A percentile compares a stretch with the other conserved stretches of the same genome.
Evolutionary conservation across 805 yeast species (phyloP).

Genomic region (Lachancea quebecensis): DNA sequence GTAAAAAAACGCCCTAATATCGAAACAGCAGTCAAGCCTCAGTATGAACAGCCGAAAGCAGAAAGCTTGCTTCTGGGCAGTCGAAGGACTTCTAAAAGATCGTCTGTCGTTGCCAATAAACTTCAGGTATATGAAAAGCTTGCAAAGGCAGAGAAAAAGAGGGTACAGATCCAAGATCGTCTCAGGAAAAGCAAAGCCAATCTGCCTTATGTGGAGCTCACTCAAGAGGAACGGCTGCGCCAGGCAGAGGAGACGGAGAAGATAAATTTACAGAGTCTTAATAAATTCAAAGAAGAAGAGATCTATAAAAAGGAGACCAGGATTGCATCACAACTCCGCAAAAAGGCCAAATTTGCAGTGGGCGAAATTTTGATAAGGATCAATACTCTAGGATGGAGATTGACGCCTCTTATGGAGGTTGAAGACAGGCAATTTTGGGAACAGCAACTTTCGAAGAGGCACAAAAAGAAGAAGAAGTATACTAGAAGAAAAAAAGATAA

Average conservation of each 20-base stretch:
- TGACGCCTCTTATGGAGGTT: slow-evolving; percentile 61
- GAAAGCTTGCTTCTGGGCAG: slow-evolving; percentile 44
- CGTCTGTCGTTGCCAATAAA: slow-evolving; percentile 70
- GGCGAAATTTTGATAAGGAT: slow-evolving; percentile 27
- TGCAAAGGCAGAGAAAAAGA: slow-evolving; percentile 58
- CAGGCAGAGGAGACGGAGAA: slow-evolving; percentile 86
- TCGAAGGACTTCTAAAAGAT: slow-evolving; percentile 70
- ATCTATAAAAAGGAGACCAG: slow-evolving; percentile 70
- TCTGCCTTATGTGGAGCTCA: slow-evolving; percentile 33
- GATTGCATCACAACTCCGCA: slow-evolving; percentile 61
- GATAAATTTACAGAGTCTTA: slow-evolving; percentile 63
- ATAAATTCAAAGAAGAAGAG: slow-evolving; percentile 79
- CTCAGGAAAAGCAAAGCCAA: slow-evolving; percentile 41
- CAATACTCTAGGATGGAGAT: slow-evolving; percentile 26
- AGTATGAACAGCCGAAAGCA: slow-evolving; percentile 37
- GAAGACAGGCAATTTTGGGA: slow-evolving; percentile 40
- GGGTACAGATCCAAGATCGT: slow-evolving; percentile 37
- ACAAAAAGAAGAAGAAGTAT: slow-evolving; percentile 39
- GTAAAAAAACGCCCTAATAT: slow-evolving; percentile 21
- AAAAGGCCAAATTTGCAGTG: slow-evolving; percentile 52
- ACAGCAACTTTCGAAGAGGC: slow-evolving; percentile 36
- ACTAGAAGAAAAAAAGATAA: slow-evolving; percentile 38
- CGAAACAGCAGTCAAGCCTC: slow-evolving; percentile 14
- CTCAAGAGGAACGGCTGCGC: slow-evolving; percentile 42
- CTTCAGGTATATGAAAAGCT: slow-evolving; percentile 68